phyloP scores from a whole-genome alignment of 129 eudicot species.

The Escallonia herrerae region DNA sequence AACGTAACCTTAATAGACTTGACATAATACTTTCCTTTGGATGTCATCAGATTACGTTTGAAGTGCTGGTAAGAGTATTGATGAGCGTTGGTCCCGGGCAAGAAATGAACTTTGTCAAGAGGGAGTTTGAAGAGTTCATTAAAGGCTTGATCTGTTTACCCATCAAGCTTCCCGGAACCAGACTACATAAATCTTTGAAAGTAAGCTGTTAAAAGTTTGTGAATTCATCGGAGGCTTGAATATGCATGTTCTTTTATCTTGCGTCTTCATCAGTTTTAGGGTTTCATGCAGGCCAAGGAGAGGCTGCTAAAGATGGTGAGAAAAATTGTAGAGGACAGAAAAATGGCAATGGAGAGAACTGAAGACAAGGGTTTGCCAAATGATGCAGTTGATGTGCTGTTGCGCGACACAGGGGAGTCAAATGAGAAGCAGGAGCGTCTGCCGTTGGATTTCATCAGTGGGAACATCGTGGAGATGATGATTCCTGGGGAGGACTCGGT shows the following conservation, averaged over 20 bases:
- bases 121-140: constrained; percentile 73
- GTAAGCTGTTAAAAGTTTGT: constrained; percentile 19
- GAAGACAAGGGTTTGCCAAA: constrained; percentile 25
- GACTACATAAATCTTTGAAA: constrained; percentile 75
- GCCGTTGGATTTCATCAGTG: constrained; percentile 66
- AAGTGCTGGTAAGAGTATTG: constrained; percentile 63
- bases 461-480: constrained; percentile 92
- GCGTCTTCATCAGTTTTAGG: not conserved
- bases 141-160: constrained; percentile 91
- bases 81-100: constrained; percentile 79
- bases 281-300: constrained; percentile 59
- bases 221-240: not conserved
- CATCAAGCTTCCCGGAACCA: constrained; percentile 78
- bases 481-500: constrained; percentile 98
- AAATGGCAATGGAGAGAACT: constrained; percentile 31
- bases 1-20: no score
- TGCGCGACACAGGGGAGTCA: constrained; percentile 54
- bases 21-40: not conserved
- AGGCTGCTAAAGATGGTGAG: constrained; percentile 53
- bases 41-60: constrained; percentile 60
- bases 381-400: constrained; percentile 67
- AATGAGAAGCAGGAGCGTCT: constrained; percentile 33
- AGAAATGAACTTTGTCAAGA: constrained; percentile 68
- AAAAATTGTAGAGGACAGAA: constrained; percentile 58
- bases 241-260: not conserved